Evolutionary conservation across 2,329 filamentous ascomycete species (phyloP).

Genomic region (Botrytis pseudocinerea): DNA sequence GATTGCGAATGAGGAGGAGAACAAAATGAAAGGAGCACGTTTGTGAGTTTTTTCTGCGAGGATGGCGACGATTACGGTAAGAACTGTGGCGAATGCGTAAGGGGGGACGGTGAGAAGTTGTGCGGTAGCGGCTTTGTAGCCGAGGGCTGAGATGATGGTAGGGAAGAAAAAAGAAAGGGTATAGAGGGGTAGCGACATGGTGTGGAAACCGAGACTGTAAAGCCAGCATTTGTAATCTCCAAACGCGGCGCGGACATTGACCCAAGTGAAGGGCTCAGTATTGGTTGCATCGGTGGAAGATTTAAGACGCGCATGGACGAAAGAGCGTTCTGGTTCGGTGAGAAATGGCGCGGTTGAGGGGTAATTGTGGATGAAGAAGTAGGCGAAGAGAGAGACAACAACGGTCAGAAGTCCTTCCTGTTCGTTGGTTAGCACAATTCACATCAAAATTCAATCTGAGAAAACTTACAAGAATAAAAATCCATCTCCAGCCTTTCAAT

Average conservation of each 20-base stretch:
- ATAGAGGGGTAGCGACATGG: conserved; percentile 65
- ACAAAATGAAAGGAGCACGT: conserved; percentile 64
- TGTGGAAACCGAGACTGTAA: conserved; percentile 71
- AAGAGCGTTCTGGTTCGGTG: conserved; percentile 46
- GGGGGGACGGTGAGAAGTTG: conserved; percentile 64
- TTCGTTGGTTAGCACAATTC: conserved; percentile 17
- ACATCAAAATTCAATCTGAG: background rate
- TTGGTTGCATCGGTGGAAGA: conserved; percentile 69
- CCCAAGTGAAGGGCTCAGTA: conserved; percentile 69
- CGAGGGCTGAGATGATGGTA: conserved; percentile 55
- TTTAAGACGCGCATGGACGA: conserved; percentile 58
- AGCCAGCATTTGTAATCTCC: conserved; percentile 71
- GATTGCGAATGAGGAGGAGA: conserved; percentile 55
- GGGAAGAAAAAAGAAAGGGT: conserved; percentile 58
- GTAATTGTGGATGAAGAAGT: conserved; percentile 67
- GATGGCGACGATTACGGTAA: conserved; percentile 59
- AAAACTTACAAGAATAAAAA: conserved; percentile 56
- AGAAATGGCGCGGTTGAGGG: conserved; percentile 60
- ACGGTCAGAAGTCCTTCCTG: conserved; percentile 58
- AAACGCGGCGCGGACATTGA: conserved; percentile 61
- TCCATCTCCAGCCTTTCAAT: conserved; percentile 57
- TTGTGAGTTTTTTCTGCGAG: conserved; percentile 58
- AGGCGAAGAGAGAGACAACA: conserved; percentile 50
- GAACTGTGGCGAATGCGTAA: conserved; percentile 61
- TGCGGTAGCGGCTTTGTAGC: conserved; percentile 54